These are phyloP conservation scores for Lactarius sanguifluus DNA, from an alignment of 768 basidiomycete genomes.

Conservation along the genomic window DNA sequence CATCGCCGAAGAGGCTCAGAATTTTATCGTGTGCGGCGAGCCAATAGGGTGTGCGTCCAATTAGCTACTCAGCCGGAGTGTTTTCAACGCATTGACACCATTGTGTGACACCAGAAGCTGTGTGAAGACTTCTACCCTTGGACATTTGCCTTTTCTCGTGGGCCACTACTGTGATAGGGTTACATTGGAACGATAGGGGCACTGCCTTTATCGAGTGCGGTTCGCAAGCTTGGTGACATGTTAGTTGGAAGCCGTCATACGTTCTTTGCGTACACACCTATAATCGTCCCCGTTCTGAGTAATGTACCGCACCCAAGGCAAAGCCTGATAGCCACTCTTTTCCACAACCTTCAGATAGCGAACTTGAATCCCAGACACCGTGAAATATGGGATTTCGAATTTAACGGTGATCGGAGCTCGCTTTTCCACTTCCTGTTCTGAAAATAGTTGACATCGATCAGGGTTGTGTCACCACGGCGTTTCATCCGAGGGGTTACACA, in stretches of 20 bases:
- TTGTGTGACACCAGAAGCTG: background rate
- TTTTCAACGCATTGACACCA: no score
- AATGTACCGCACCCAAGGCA: conserved; percentile 95
- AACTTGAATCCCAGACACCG: conserved; percentile 96
- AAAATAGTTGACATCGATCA: background rate
- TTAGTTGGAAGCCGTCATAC: background rate
- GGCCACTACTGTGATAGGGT: background rate
- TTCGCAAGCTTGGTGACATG: conserved; percentile 53
- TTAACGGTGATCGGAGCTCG: conserved; percentile 95
- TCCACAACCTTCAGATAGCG: conserved; percentile 98
- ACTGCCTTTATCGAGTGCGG: conserved; percentile 72
- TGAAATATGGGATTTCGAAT: conserved; percentile 99
- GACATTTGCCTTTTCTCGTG: background rate
- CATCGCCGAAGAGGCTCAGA: background rate
- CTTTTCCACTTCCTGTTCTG: conserved; percentile 79
- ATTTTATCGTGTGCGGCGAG: background rate
- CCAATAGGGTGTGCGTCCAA: background rate
- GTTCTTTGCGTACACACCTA: conserved; percentile 50
- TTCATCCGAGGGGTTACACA: conserved; percentile 33
- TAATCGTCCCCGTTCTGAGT: conserved; percentile 92
- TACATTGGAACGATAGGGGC: conserved; percentile 54
- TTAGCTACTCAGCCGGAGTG: background rate
- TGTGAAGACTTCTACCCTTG: background rate
- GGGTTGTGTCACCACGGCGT: background rate
- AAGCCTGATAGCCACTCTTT: conserved; percentile 95